Evolutionary conservation across 352 stramenopile genomes (phyloP).

Genomic region (Phytophthora sp.): DNA sequence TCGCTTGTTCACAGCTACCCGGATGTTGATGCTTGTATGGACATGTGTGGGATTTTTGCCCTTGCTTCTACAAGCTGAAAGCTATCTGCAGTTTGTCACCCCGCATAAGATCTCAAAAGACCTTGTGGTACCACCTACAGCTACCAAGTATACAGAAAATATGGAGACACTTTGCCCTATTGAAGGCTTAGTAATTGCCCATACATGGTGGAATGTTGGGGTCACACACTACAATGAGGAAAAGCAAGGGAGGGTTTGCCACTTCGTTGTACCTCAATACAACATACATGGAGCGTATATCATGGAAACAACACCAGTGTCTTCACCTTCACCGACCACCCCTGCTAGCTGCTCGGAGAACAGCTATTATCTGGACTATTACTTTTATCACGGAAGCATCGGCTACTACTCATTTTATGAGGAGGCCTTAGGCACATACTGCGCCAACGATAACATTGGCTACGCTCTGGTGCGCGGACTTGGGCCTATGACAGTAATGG

Average conservation of each 20-base stretch:
- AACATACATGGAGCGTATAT: constrained; percentile 11
- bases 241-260: constrained; percentile 2
- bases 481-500: constrained; percentile 16
- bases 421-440: constrained; percentile 14
- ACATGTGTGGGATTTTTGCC: constrained; percentile 3
- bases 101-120: constrained; percentile 12
- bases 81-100: constrained; percentile 15
- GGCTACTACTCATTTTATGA: constrained; percentile 17
- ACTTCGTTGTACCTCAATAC: constrained; percentile 16
- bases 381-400: constrained; percentile 12
- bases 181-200: constrained; percentile 13
- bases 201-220: constrained; percentile 17
- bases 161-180: constrained; percentile 8
- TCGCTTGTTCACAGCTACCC: background rate
- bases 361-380: constrained; percentile 19
- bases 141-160: background rate
- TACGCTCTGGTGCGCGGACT: constrained; percentile 14
- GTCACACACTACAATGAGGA: constrained; percentile 14
- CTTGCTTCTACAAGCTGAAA: constrained; percentile 8
- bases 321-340: background rate
- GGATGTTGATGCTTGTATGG: constrained; percentile 7
- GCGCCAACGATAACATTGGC: constrained; percentile 5
- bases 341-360: background rate
- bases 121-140: background rate
- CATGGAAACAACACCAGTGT: background rate